Conservation (phyloP, 2,329 filamentous ascomycete genomes). For the Colletotrichum zoysiae region DNA sequence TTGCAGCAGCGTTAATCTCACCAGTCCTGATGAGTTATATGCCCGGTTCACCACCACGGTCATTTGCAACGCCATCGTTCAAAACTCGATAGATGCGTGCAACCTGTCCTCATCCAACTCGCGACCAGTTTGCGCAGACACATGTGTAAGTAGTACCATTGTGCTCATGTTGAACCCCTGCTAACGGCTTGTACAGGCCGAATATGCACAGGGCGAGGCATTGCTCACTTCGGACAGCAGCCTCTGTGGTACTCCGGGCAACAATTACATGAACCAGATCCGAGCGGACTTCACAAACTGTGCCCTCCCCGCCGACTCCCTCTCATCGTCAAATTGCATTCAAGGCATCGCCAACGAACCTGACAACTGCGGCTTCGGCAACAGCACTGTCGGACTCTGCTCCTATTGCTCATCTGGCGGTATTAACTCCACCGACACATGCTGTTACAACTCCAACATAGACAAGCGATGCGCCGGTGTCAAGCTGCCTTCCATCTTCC, state of each 20-base stretch:
- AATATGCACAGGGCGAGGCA: conserved; percentile 90
- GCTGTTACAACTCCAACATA: conserved; percentile 87
- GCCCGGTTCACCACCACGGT: conserved; percentile 93
- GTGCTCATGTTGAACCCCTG: conserved; percentile 31
- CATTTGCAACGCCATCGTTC: conserved; percentile 93
- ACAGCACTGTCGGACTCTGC: conserved; percentile 81
- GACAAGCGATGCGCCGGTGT: conserved; percentile 80
- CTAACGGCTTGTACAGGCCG: conserved; percentile 65
- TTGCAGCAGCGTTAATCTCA: conserved; percentile 81
- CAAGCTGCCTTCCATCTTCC: conserved; percentile 80
- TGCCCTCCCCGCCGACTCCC: conserved; percentile 81
- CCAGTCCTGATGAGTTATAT: conserved; percentile 85
- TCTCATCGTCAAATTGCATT: conserved; percentile 81
- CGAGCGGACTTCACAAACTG: conserved; percentile 94
- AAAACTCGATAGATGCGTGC: conserved; percentile 84
- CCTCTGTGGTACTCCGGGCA: conserved; percentile 77
- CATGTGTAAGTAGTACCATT: conserved; percentile 73
- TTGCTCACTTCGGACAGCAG: conserved; percentile 80
- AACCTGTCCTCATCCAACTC: conserved; percentile 72
- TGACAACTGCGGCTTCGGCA: conserved; percentile 85
- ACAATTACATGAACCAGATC: conserved; percentile 80
- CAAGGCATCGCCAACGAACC: conserved; percentile 83
- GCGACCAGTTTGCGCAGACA: conserved; percentile 86
- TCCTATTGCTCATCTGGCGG: conserved; percentile 87
- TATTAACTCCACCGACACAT: conserved; percentile 93